Conservation (phyloP, 176 grass and related monocot species). For the Zizania latifolia region DNA sequence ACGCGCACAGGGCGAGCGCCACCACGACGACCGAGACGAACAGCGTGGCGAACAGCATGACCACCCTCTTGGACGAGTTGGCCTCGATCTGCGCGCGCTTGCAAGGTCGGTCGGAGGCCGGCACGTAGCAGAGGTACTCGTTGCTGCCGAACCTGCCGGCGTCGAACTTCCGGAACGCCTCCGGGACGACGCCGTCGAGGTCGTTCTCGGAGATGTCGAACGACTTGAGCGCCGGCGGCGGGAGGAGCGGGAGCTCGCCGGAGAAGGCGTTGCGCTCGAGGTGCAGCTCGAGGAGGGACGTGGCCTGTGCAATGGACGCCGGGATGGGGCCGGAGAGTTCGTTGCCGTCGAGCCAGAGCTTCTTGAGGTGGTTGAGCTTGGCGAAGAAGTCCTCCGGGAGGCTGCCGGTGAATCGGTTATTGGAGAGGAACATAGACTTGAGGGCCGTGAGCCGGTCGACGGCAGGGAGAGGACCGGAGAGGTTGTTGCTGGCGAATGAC, state of each 20-base stretch:
- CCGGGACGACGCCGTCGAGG: slow-evolving; percentile 61
- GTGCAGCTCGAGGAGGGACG: slow-evolving; percentile 58
- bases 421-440: slow-evolving; percentile 68
- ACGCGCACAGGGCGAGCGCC: not conserved
- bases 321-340: slow-evolving; percentile 48
- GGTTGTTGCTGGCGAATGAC: slow-evolving; percentile 52
- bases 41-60: not conserved
- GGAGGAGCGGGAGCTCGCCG: slow-evolving; percentile 37
- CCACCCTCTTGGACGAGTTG: not conserved
- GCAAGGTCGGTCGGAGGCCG: slow-evolving; percentile 27
- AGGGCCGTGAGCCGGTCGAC: slow-evolving; percentile 50
- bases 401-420: slow-evolving; percentile 55
- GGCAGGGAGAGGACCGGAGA: slow-evolving; percentile 54
- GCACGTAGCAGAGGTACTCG: slow-evolving; percentile 48
- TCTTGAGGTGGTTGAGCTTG: slow-evolving; percentile 59
- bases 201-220: slow-evolving; percentile 68
- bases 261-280: slow-evolving; percentile 58
- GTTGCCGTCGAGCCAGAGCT: slow-evolving; percentile 80
- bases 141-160: slow-evolving; percentile 49
- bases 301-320: slow-evolving; percentile 38
- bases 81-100: not conserved
- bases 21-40: slow-evolving; percentile 11
- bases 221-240: slow-evolving; percentile 38
- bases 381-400: slow-evolving; percentile 57
- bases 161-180: slow-evolving; percentile 57